Conservation (phyloP, 768 basidiomycete species). For the Mycena pura region DNA sequence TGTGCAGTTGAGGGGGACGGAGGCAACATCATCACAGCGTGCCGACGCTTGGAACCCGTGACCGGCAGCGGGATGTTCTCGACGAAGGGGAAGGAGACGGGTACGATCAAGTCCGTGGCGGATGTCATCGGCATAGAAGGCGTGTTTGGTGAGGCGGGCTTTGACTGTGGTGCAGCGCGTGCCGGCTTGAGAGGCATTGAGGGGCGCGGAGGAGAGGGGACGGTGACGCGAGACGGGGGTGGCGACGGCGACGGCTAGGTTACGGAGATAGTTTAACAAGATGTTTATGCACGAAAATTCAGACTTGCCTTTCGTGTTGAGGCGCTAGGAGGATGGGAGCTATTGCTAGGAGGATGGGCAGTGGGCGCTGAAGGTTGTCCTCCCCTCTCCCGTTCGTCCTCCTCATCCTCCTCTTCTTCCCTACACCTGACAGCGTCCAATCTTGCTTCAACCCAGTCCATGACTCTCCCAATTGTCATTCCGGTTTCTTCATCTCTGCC, state of each 20-base stretch:
- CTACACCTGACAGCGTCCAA: conserved; percentile 75
- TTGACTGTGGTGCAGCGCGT: not conserved
- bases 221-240: conserved; percentile 33
- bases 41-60: conserved; percentile 74
- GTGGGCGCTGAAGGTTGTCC: conserved; percentile 36
- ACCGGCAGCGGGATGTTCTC: conserved; percentile 51
- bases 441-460: conserved; percentile 87
- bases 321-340: conserved; percentile 32
- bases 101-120: conserved; percentile 30
- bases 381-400: conserved; percentile 72
- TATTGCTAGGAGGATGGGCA: conserved; percentile 30
- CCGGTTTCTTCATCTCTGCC: conserved; percentile 52
- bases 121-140: conserved; percentile 14
- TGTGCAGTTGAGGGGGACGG: conserved; percentile 56
- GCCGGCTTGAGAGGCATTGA: conserved; percentile 23
- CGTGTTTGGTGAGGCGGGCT: conserved; percentile 25
- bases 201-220: conserved; percentile 19
- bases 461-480: conserved; percentile 78
- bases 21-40: conserved; percentile 81
- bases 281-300: conserved; percentile 10
- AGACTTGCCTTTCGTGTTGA: conserved; percentile 22
- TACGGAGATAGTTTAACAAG: conserved; percentile 20
- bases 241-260: conserved; percentile 34
- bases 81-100: conserved; percentile 38
- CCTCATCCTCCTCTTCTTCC: conserved; percentile 85